Base-by-base conservation (phyloP, 1,139 yeast genomes). In the Yamadazyma blattariae region DNA sequence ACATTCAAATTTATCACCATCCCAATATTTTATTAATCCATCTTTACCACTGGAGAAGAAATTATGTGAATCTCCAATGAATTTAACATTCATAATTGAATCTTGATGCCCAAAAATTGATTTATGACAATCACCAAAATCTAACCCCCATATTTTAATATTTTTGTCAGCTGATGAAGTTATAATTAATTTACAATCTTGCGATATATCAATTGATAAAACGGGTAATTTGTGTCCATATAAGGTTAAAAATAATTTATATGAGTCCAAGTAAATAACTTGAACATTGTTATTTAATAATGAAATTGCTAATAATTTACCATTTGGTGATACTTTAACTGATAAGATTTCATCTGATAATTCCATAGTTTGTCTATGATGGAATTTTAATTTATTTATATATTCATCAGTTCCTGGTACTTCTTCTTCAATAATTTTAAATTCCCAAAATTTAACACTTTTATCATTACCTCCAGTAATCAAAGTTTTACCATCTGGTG, bases 141-240 rank as follows among this genome's bases (percentile, higher is more conserved):
- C 98, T 41, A 94, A 67, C 33, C 99, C 99, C 99, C 99, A 92
- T 39, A 92, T 84, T 59, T 94, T 89, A 54, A 92, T 87, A 60
- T 92, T 92, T 60, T 92, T 92, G 62, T 92, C 99, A 0, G 98
- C 98, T 1, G 97, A 88, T 6, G 96, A 86, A 0, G 97, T 87
- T 36, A 90, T 81, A 37, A 92, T 74, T 48, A 92, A 61, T 57
- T 92, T 92, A 27, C 92, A 82, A 57, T 92, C 99, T 47, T 63
- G 70, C 1, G 97, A 85, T 27, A 92, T 89, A 57, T 92, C 98
- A 50, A 94, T 79, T 3, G 95, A 80, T 38, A 88, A 67, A 2
- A 88, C 96, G 0, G 99, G 98, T 42, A 94, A 73, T 57, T 90
- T 94, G 61, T 92, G 99, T 22, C 99, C 99, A 53, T 92, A 92